phyloP scores from a whole-genome alignment of 140 eudicot genomes.

The Senecio squalidus region DNA sequence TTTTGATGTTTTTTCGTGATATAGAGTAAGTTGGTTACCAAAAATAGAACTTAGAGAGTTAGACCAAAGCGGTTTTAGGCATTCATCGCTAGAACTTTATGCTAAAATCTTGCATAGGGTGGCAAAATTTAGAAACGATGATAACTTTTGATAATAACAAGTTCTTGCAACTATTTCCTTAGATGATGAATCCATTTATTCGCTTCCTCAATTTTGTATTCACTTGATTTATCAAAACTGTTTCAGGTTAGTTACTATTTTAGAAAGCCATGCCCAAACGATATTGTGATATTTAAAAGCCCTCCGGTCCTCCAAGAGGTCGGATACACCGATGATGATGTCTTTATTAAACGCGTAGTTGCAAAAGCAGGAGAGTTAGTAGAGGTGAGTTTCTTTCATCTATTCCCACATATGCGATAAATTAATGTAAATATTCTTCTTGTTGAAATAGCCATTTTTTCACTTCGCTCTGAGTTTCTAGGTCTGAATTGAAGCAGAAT shows the following conservation, averaged over 20 bases:
- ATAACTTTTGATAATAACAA: too few species aligned
- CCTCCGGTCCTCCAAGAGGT: constrained; percentile 96
- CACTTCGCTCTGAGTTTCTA: not conserved
- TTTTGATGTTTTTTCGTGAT: too few species aligned
- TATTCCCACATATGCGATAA: not conserved
- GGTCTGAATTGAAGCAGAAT: too few species aligned
- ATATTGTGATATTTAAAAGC: constrained; percentile 84
- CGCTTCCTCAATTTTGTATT: constrained; percentile 1
- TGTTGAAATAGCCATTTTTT: not conserved
- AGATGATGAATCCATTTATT: not conserved
- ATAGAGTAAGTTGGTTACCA: too few species aligned
- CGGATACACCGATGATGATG: constrained; percentile 95
- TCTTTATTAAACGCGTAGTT: constrained; percentile 79
- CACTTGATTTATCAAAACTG: not conserved
- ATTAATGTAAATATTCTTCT: not conserved
- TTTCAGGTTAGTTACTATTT: constrained; percentile 89
- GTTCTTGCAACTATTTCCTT: constrained; percentile 4
- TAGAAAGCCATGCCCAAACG: constrained; percentile 95
- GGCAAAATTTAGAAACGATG: too few species aligned
- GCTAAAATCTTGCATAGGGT: too few species aligned
- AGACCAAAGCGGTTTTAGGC: too few species aligned
- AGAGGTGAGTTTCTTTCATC: constrained; percentile 49
- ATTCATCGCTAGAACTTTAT: too few species aligned
- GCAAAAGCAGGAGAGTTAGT: constrained; percentile 93
- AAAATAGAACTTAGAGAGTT: too few species aligned